phyloP scores from a whole-genome alignment of 768 basidiomycete genomes.

The Inosperma sp. region DNA sequence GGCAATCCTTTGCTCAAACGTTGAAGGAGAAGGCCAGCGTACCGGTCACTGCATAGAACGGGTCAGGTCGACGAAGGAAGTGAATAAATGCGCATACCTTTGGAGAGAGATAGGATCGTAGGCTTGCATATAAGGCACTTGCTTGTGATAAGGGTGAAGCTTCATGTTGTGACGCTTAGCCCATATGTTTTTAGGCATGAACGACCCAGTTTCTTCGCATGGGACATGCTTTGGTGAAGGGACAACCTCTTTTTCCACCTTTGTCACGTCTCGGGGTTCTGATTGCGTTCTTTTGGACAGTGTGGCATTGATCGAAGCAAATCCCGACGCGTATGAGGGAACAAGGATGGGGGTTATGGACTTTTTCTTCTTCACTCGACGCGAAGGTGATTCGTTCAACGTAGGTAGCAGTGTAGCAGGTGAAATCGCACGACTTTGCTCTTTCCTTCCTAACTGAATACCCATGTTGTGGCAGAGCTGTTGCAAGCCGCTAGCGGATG shows the following conservation, averaged over 20 bases:
- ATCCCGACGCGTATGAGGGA: conserved; percentile 5
- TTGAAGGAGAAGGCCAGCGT: conserved; percentile 49
- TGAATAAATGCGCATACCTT: conserved; percentile 41
- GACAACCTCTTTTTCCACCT: conserved; percentile 20
- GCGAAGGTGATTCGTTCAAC: neutral
- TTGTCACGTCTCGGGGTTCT: conserved; percentile 12
- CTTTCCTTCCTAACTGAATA: conserved; percentile 29
- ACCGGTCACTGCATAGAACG: conserved; percentile 48
- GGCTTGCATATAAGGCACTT: conserved; percentile 61
- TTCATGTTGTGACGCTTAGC: conserved; percentile 42
- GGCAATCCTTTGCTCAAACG: conserved; percentile 56
- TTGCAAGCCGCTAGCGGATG: conserved; percentile 29
- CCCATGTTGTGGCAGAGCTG: conserved; percentile 31
- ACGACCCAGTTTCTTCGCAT: conserved; percentile 8
- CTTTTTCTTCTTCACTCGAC: conserved; percentile 34
- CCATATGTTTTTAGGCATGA: conserved; percentile 36
- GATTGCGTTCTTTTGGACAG: neutral
- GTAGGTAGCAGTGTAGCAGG: neutral
- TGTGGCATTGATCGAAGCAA: neutral
- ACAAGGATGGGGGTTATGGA: conserved; percentile 35
- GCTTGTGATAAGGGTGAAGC: conserved; percentile 48
- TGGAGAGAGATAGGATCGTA: conserved; percentile 55
- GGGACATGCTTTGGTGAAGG: neutral
- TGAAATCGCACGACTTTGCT: conserved; percentile 20
- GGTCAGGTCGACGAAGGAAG: conserved; percentile 4